Percentiles rank a stretch among this genome's conserved stretches.
Evolutionary conservation across 495 filamentous ascomycete genomes (phyloP).

Genomic region (Schizothecium vesticola): DNA sequence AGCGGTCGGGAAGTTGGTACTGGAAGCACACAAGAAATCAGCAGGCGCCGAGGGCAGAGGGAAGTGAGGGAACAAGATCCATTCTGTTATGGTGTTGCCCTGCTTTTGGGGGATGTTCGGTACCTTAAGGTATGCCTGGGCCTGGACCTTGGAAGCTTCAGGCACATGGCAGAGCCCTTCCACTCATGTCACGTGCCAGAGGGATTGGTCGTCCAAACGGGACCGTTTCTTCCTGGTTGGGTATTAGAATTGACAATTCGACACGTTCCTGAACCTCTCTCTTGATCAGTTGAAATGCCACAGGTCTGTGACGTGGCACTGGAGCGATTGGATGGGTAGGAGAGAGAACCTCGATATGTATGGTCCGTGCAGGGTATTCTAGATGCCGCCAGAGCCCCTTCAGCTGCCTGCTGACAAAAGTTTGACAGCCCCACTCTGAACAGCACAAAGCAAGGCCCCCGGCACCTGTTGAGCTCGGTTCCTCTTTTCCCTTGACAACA

Average conservation of each 20-base stretch:
- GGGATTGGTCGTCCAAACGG: no score
- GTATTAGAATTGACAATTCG: not conserved
- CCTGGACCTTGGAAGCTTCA: no score
- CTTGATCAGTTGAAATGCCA: no score
- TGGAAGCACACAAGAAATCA: not conserved
- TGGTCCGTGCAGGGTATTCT: not conserved
- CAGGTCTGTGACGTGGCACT: not conserved
- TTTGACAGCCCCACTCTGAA: not conserved
- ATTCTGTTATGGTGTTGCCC: no score
- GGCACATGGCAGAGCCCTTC: no score
- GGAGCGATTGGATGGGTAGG: no score
- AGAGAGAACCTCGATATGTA: no score
- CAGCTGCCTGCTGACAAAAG: not conserved
- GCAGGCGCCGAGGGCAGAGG: not conserved
- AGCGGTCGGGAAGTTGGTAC: not conserved
- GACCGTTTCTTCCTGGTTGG: not conserved
- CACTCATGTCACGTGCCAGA: no score
- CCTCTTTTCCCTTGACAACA: not conserved
- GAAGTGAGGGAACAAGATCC: not conserved
- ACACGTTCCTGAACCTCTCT: not conserved
- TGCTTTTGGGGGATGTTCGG: no score
- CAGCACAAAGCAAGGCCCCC: conserved; percentile 2
- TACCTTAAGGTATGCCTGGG: no score
- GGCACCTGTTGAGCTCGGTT: not conserved
- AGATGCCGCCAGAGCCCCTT: not conserved